Evolutionary conservation across 257 asterid species (phyloP), one percentile per base, ranked within the genome.

Genomic region (Nicotiana attenuata): DNA sequence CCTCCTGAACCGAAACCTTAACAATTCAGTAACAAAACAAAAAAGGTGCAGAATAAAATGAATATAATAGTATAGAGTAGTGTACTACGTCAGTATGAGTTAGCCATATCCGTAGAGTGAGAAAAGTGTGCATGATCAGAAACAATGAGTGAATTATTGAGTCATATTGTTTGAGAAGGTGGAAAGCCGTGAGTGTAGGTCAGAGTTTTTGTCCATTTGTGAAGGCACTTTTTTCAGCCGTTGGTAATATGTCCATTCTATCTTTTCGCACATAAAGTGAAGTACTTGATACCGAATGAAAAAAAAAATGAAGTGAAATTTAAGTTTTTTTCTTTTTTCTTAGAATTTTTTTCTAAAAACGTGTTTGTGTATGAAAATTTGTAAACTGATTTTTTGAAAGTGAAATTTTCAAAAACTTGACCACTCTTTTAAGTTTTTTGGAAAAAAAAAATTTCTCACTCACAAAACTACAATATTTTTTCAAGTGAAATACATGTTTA

Each of bases 401-500:
- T 41, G 2, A 38, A 41, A 41, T 8, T 41, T 41, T 41, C 47
- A 41, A 7, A 41, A 41, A 8, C 0, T 41, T 41, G 2, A 7
- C 47, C 47, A 38, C 47, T 7, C 47, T 41, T 38, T 41, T 41
- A 41, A 41, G 3, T 1, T 41, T 41, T 7, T 41, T 7, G 0
- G 3, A 1, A 1, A 41, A 41, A 1, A 1, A 41, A 7, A 1
- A 0, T 6, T 6, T 7, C 0, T 0, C 11, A 41, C 47, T 41
- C 11, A 41, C 3, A 8, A 41, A 41, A 41, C 0, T 41, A 41
- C 0, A 41, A 41, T 41, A 41, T 41, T 41, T 41, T 41, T 41
- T 7, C 1, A 8, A 0, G 2, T 2, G 3, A 41, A 7, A 41
- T 41, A 41, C 11, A 7, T 41, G 0, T 41, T 41, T 41, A 41